These are phyloP conservation scores for Flaveria bidentis DNA, from an alignment of 129 eudicot species.

Conservation along the genomic window DNA sequence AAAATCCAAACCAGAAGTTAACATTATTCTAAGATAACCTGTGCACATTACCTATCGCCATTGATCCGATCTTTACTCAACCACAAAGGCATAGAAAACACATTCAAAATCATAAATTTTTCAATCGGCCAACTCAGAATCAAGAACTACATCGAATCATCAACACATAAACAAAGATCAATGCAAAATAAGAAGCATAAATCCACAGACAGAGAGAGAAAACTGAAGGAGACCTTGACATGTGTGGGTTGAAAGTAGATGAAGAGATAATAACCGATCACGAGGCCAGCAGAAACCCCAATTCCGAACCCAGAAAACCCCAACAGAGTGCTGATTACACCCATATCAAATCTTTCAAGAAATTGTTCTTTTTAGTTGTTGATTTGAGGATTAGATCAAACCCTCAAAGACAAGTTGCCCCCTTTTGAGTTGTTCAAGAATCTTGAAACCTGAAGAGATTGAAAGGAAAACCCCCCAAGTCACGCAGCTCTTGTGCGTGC, in stretches of 20 bases:
- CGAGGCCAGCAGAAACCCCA: slow-evolving; percentile 66
- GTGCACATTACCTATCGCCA: slow-evolving; percentile 5
- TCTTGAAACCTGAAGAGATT: slow-evolving; percentile 25
- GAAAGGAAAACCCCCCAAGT: slow-evolving; percentile 29
- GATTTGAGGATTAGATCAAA: slow-evolving; percentile 19
- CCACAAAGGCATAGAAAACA: slow-evolving; percentile 25
- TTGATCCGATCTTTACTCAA: slow-evolving; percentile 23
- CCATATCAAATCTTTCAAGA: slow-evolving; percentile 45
- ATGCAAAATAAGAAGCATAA: slow-evolving; percentile 9
- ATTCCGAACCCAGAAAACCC: slow-evolving; percentile 71
- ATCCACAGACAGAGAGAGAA: not conserved
- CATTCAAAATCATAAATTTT: not conserved
- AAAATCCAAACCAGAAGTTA: not conserved
- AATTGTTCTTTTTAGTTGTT: not conserved
- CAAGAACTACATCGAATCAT: slow-evolving; percentile 21
- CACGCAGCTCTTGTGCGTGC: slow-evolving; percentile 44
- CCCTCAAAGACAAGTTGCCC: slow-evolving; percentile 20
- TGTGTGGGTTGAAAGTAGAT: slow-evolving; percentile 63
- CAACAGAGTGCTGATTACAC: slow-evolving; percentile 56
- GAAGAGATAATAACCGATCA: slow-evolving; percentile 61
- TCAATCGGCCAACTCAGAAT: slow-evolving; percentile 19
- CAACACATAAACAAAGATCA: slow-evolving; percentile 27
- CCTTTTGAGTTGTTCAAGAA: slow-evolving; percentile 36
- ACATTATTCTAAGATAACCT: slow-evolving; percentile 6
- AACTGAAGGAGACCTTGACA: slow-evolving; percentile 51